Evolutionary conservation across 2,329 filamentous ascomycete genomes (phyloP), one percentile per base, ranked within the genome.

Genomic region (Samsoniella hepiali): DNA sequence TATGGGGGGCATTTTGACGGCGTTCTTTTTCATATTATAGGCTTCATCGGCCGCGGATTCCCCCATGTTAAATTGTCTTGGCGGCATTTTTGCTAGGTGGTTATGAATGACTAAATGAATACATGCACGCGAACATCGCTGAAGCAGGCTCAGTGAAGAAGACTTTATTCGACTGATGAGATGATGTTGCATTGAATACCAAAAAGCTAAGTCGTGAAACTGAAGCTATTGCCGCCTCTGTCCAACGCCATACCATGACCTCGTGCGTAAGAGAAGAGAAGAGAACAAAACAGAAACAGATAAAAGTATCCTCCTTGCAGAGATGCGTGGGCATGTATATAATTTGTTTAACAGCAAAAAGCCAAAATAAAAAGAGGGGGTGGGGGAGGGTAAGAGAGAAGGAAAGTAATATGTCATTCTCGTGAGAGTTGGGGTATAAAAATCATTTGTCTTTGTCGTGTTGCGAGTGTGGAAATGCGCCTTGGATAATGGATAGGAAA

Each of bases 391-490:
- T 54, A 27, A 36, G 5, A 3, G 47, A 31, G 40, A 36, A 45
- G 29, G 13, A 27, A 11, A 31, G 22, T n/a, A 40, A 36, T 44
- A 36, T 5, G 49, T 49, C 34, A 27, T 58, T 58, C 54, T 63
- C 61, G 61, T 58, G 61, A 45, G 54, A 63, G 61, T 58, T 38
- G 61, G 58, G 60, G 61, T 63, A 63, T 63, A 63, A 45, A 9
- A 11, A 22, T 57, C 49, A n/a, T 62, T 31, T 45, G 53, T 36
- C 55, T 31, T 62, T 55, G 47, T 47, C 44, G n/a, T 51, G 17
- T 10, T 54, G 38, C 42, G 17, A 51, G 32, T 40, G 32, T 40
- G 17, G 44, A 36, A 53, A 34, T 60, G 58, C 47, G 29, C 36
- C 47, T 57, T 65, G 22, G 10, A 47, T 34, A 42, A 38, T n/a